phyloP scores from a whole-genome alignment of 257 asterid species.

The Penstemon eatonii region DNA sequence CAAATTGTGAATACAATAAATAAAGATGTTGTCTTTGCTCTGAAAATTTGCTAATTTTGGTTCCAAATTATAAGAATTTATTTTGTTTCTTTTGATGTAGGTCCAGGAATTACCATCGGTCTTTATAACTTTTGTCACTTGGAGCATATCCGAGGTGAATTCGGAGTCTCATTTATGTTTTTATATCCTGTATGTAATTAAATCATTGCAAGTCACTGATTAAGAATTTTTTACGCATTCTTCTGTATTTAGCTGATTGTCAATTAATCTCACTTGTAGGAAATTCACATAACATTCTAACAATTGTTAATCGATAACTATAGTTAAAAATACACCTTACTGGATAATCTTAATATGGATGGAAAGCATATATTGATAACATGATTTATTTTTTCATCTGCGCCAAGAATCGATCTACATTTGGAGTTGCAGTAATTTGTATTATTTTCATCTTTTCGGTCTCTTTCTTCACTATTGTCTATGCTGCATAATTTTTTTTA shows the following conservation, averaged over 20 bases:
- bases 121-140: conserved; percentile 72
- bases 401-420: too few species aligned
- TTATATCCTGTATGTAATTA: neutral
- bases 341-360: too few species aligned
- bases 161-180: conserved; percentile 14
- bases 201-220: too few species aligned
- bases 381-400: too few species aligned
- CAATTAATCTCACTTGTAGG: too few species aligned
- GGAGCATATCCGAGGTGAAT: conserved; percentile 89
- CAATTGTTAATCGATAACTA: too few species aligned
- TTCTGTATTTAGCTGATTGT: too few species aligned
- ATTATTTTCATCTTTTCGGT: neutral
- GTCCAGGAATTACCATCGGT: conserved; percentile 75
- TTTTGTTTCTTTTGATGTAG: conserved; percentile 36
- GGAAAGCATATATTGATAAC: too few species aligned
- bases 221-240: too few species aligned
- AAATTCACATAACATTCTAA: too few species aligned
- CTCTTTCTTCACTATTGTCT: neutral
- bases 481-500: neutral
- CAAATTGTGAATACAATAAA: neutral
- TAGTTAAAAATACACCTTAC: too few species aligned
- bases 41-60: neutral
- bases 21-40: neutral
- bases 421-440: neutral
- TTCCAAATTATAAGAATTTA: neutral